Conservation (phyloP, 2,329 filamentous ascomycete genomes). For the Pseudocercospora cruenta region DNA sequence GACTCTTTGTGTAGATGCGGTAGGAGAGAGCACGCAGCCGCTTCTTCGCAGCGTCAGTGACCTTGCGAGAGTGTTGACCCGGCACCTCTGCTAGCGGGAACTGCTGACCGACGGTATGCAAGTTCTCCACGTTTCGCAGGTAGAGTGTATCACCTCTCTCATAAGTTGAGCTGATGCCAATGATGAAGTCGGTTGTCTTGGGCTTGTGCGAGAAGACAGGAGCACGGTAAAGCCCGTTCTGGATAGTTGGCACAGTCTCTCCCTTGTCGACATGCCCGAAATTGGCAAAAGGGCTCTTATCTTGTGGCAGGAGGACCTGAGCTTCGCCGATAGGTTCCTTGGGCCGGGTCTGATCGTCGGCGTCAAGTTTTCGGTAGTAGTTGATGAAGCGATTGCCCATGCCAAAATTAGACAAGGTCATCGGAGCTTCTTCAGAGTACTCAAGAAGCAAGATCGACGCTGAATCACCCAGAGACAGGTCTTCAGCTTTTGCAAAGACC, state of each 20-base stretch:
- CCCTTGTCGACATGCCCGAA: constrained; percentile 93
- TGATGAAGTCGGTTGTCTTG: constrained; percentile 80
- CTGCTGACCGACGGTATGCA: constrained; percentile 89
- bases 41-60: constrained; percentile 96
- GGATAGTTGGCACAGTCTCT: constrained; percentile 85
- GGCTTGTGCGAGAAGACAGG: constrained; percentile 87
- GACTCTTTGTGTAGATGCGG: constrained; percentile 79
- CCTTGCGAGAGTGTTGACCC: constrained; percentile 88
- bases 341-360: constrained; percentile 73
- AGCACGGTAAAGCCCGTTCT: constrained; percentile 94
- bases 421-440: constrained; percentile 92
- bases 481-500: constrained; percentile 77
- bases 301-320: constrained; percentile 83
- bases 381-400: constrained; percentile 97
- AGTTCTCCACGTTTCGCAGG: constrained; percentile 84
- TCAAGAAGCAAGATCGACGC: constrained; percentile 86
- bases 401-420: constrained; percentile 90
- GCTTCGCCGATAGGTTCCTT: constrained; percentile 87
- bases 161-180: constrained; percentile 80
- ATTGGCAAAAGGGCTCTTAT: constrained; percentile 92
- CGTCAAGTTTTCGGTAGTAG: constrained; percentile 87
- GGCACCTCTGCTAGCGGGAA: constrained; percentile 92
- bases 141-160: constrained; percentile 78
- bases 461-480: constrained; percentile 82
- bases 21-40: constrained; percentile 95